Evolutionary conservation across 306 rosid species (phyloP).

Genomic region (Glycine tomentella): DNA sequence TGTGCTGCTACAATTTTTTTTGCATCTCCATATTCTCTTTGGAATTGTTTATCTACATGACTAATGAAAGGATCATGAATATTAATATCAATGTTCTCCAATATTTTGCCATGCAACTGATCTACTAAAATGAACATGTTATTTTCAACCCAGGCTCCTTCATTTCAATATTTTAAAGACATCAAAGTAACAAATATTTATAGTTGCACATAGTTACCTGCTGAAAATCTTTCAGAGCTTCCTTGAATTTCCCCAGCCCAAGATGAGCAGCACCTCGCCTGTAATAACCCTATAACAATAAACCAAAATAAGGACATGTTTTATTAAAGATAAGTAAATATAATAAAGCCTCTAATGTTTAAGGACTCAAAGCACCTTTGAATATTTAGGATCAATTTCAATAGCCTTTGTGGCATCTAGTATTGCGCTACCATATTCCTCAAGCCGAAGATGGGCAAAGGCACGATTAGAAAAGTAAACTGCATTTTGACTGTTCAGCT

Average conservation of each 20-base stretch:
- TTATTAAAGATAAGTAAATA: conserved; percentile 32
- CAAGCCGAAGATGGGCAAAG: conserved; percentile 90
- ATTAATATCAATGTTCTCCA: conserved; percentile 18
- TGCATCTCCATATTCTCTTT: neutral
- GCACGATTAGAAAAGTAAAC: conserved; percentile 96
- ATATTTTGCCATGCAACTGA: neutral
- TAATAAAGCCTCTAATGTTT: conserved; percentile 26
- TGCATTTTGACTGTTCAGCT: conserved; percentile 75
- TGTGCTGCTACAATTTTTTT: neutral
- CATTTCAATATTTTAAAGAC: neutral
- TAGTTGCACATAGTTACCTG: conserved; percentile 63
- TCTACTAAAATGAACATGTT: neutral
- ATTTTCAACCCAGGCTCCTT: conserved; percentile 11
- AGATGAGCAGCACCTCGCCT: conserved; percentile 95
- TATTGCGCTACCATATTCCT: conserved; percentile 97
- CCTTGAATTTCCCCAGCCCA: conserved; percentile 95
- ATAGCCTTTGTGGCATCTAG: conserved; percentile 91
- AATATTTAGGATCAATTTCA: conserved; percentile 90
- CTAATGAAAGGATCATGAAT: conserved; percentile 14
- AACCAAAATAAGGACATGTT: conserved; percentile 46
- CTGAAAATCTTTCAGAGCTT: conserved; percentile 94
- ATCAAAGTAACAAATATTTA: conserved; percentile 10
- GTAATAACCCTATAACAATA: conserved; percentile 83
- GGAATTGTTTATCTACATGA: conserved; percentile 6
- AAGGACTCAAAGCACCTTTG: conserved; percentile 67